A percentile compares a stretch with the other conserved stretches of the same genome.
Evolutionary conservation across 257 asterid genomes (phyloP).

Genomic region (Gentiana dahurica): DNA sequence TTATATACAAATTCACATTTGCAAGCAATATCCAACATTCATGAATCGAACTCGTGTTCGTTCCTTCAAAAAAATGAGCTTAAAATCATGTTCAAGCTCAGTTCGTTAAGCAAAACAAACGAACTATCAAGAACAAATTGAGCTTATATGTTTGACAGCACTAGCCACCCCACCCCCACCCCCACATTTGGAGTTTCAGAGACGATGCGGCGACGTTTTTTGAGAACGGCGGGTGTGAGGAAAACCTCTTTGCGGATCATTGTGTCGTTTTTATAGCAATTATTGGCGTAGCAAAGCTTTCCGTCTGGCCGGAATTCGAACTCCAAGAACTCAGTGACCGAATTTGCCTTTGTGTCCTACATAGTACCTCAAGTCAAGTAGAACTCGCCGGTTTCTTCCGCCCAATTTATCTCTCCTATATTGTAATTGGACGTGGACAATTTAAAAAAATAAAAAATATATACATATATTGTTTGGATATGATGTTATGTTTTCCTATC

Average conservation of each 20-base stretch:
- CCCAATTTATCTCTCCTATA: conserved; percentile 8
- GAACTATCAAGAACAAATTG: conserved; percentile 37
- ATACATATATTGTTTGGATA: too few species aligned
- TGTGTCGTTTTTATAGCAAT: conserved; percentile 91
- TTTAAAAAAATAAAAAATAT: too few species aligned
- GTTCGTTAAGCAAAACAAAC: not conserved
- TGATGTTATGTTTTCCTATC: too few species aligned
- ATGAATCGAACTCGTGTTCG: not conserved
- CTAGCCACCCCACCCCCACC: too few species aligned
- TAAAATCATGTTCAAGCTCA: not conserved
- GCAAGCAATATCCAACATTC: not conserved
- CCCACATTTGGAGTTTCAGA: conserved; percentile 13
- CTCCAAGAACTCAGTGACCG: conserved; percentile 77
- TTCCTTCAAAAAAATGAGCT: too few species aligned
- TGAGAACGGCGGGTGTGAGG: conserved; percentile 77
- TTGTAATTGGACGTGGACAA: too few species aligned
- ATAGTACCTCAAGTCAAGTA: conserved; percentile 77
- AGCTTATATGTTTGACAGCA: too few species aligned
- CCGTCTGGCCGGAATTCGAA: conserved; percentile 91
- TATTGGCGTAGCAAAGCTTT: conserved; percentile 86
- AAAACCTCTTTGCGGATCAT: conserved; percentile 94
- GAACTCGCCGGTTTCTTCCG: conserved; percentile 37
- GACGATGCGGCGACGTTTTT: conserved; percentile 94
- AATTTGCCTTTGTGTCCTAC: conserved; percentile 91
- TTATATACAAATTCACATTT: too few species aligned